Evolutionary conservation across 352 stramenopile genomes (phyloP).

Genomic region (Albugo candida): DNA sequence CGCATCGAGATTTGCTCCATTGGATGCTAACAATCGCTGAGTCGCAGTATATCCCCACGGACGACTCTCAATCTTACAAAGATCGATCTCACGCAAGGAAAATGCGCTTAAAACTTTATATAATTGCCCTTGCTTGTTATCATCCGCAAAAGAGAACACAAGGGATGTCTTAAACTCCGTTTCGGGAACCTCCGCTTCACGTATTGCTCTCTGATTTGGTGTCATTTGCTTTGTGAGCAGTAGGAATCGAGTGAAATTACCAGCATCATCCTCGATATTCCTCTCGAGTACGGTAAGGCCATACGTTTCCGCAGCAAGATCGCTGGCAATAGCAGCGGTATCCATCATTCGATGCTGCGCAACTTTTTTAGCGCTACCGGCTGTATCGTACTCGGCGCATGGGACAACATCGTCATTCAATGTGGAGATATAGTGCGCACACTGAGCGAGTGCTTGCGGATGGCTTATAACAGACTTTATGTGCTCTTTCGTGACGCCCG

Average conservation of each 20-base stretch:
- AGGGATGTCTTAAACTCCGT: constrained; percentile 50
- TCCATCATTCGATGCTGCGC: constrained; percentile 66
- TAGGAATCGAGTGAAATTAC: constrained; percentile 94
- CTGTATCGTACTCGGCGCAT: constrained; percentile 91
- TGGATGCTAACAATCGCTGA: constrained; percentile 23
- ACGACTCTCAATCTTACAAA: constrained; percentile 59
- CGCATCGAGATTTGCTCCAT: constrained; percentile 4
- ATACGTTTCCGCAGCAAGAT: constrained; percentile 89
- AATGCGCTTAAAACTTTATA: constrained; percentile 44
- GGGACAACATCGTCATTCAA: constrained; percentile 36
- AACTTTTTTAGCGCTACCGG: constrained; percentile 94
- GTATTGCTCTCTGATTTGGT: constrained; percentile 31
- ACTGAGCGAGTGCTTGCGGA: constrained; percentile 92
- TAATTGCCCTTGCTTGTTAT: constrained; percentile 31
- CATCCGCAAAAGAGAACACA: constrained; percentile 52
- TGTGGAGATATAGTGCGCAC: constrained; percentile 84
- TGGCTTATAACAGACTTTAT: constrained; percentile 94
- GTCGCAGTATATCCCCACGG: constrained; percentile 34
- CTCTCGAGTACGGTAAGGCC: constrained; percentile 77
- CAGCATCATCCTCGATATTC: constrained; percentile 76
- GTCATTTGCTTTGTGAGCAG: constrained; percentile 58
- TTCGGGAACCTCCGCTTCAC: not conserved
- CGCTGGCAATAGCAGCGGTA: constrained; percentile 86
- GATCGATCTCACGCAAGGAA: constrained; percentile 33
- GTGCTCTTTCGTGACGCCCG: constrained; percentile 64